Percentiles rank a stretch among this genome's conserved stretches.
Evolutionary conservation across 352 stramenopile species (phyloP).

Genomic region (Pythium volutum): DNA sequence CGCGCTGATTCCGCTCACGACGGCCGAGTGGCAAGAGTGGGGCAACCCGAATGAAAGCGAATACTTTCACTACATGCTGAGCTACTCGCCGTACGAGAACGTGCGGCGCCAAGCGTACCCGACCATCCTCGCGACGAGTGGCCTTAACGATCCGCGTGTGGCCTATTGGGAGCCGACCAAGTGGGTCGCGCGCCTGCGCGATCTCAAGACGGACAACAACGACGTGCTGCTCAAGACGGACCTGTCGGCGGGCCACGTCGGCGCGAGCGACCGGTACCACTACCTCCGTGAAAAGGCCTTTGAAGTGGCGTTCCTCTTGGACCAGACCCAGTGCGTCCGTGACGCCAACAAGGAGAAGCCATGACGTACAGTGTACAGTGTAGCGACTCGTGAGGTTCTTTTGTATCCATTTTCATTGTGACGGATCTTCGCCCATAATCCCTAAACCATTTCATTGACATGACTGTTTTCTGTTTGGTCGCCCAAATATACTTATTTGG

Average conservation of each 20-base stretch:
- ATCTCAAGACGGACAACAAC: conserved; percentile 82
- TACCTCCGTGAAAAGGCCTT: conserved; percentile 96
- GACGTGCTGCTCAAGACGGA: conserved; percentile 96
- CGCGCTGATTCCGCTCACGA: conserved; percentile 94
- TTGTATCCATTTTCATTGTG: no score
- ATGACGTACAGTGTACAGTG: not conserved
- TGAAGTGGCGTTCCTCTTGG: conserved; percentile 94
- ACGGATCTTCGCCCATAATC: no score
- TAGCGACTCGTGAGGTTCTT: not conserved
- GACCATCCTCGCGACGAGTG: conserved; percentile 87
- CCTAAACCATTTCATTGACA: no score
- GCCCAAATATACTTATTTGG: no score
- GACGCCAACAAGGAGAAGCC: conserved; percentile 54
- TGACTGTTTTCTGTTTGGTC: no score
- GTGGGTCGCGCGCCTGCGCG: conserved; percentile 77
- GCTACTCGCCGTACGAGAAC: conserved; percentile 93
- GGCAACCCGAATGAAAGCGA: conserved; percentile 96
- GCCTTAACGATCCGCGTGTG: conserved; percentile 86
- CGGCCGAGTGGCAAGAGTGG: conserved; percentile 96
- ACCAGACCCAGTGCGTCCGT: conserved; percentile 80
- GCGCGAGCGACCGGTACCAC: conserved; percentile 96
- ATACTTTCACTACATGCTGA: conserved; percentile 95
- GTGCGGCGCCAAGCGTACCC: conserved; percentile 88
- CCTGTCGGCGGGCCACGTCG: conserved; percentile 94
- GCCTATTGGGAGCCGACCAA: conserved; percentile 91